These are phyloP conservation scores for Penicillium chermesinum DNA, from an alignment of 495 filamentous ascomycete species.

Conservation along the genomic window DNA sequence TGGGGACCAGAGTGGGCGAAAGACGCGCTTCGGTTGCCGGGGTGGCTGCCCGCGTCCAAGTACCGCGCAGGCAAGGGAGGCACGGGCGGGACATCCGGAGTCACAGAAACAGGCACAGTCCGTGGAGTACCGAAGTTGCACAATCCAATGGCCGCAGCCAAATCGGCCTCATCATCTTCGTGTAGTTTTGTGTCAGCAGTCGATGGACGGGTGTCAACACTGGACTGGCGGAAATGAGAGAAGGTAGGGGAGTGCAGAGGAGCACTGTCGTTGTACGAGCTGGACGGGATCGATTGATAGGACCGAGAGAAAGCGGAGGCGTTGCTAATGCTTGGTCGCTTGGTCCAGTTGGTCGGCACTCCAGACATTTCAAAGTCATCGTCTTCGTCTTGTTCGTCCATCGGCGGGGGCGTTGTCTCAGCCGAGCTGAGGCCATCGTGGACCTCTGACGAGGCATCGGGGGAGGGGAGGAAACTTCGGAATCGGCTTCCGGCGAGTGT, in stretches of 20 bases:
- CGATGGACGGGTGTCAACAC: constrained; percentile 58
- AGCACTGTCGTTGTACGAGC: constrained; percentile 43
- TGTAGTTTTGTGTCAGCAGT: constrained; percentile 54
- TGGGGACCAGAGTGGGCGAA: constrained; percentile 23
- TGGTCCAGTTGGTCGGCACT: constrained; percentile 30
- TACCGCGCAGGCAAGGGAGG: constrained; percentile 67
- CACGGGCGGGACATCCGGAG: constrained; percentile 77
- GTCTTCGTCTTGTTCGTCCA: constrained; percentile 43
- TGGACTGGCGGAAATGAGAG: constrained; percentile 47
- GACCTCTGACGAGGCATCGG: constrained; percentile 69
- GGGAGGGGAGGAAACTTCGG: constrained; percentile 78
- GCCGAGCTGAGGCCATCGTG: constrained; percentile 61
- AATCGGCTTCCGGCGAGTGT: constrained; percentile 59
- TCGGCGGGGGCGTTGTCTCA: constrained; percentile 52
- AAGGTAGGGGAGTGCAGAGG: constrained; percentile 44
- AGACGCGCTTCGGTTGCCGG: constrained; percentile 20
- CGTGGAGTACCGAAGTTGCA: constrained; percentile 88
- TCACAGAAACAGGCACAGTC: constrained; percentile 61
- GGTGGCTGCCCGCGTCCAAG: constrained; percentile 33
- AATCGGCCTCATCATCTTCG: constrained; percentile 57
- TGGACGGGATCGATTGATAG: constrained; percentile 71
- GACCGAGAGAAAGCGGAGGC: constrained; percentile 71
- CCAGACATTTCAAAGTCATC: constrained; percentile 40
- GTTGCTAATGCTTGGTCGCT: constrained; percentile 53
- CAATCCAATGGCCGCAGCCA: constrained; percentile 87